Evolutionary conservation across 371 early-diverging fungal species (phyloP).

Genomic region (Apophysomyces ossiformis): DNA sequence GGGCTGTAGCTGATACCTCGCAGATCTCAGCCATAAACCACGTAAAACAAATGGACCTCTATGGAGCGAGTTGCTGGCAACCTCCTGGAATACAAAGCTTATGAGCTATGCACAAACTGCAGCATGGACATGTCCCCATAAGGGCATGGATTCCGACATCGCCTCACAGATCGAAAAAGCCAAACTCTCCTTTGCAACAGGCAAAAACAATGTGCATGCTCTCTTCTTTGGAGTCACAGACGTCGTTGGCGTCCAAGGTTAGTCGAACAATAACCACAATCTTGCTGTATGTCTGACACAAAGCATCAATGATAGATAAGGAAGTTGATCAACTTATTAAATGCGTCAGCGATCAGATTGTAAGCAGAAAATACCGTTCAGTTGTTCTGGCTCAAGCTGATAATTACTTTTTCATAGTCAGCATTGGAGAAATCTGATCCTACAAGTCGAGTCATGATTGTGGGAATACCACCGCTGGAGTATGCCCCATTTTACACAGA

Average conservation of each 20-base stretch:
- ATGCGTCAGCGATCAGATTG: slow-evolving; percentile 20
- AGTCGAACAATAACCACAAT: neutral
- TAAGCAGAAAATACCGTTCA: neutral
- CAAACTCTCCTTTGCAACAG: slow-evolving; percentile 2
- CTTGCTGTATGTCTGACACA: neutral
- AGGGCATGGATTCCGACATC: neutral
- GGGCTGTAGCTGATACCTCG: neutral
- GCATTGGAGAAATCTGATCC: slow-evolving; percentile 18
- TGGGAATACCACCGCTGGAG: slow-evolving; percentile 48
- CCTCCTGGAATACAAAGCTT: slow-evolving; percentile 33
- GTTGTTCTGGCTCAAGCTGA: slow-evolving; percentile 10
- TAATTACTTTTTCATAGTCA: neutral
- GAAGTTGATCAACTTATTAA: slow-evolving; percentile 1
- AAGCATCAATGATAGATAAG: neutral
- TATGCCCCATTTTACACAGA: slow-evolving; percentile 38
- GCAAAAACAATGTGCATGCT: slow-evolving; percentile 27
- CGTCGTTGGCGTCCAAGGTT: slow-evolving; percentile 26
- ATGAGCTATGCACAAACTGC: slow-evolving; percentile 36
- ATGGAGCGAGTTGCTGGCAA: slow-evolving; percentile 43
- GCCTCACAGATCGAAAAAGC: neutral
- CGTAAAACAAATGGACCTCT: slow-evolving; percentile 48
- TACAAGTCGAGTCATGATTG: slow-evolving; percentile 27
- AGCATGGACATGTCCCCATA: slow-evolving; percentile 28
- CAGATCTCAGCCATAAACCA: slow-evolving; percentile 14
- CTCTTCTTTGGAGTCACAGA: slow-evolving; percentile 47